These are phyloP conservation scores for Oryza australiensis DNA, from an alignment of 176 grass and related monocot genomes.

Conservation along the genomic window DNA sequence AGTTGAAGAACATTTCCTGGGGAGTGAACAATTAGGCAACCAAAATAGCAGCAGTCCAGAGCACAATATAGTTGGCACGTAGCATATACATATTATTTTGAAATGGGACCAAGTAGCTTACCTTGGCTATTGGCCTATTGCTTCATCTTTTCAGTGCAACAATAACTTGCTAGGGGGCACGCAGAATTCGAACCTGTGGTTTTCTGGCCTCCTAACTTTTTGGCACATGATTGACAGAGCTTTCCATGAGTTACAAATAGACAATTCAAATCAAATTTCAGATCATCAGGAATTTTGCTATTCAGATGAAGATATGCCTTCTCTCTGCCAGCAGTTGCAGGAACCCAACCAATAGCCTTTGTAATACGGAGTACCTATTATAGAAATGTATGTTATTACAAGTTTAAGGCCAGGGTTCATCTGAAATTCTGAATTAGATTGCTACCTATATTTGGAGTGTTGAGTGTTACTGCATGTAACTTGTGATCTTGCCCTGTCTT, in stretches of 20 bases:
- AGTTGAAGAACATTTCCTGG: conserved; percentile 1
- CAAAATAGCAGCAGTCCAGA: background rate
- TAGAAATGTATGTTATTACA: conserved; percentile 30
- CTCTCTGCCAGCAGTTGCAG: conserved; percentile 60
- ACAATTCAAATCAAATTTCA: conserved; percentile 98
- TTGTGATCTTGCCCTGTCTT: too few relatives aligned
- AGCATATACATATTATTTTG: conserved; percentile 6
- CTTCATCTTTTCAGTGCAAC: conserved; percentile 30
- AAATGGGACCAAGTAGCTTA: conserved; percentile 26
- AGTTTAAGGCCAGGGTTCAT: too few relatives aligned
- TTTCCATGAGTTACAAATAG: conserved; percentile 91
- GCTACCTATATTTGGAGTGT: too few relatives aligned
- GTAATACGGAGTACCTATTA: conserved; percentile 82
- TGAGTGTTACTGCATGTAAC: too few relatives aligned
- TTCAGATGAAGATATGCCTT: conserved; percentile 88
- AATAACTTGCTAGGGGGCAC: conserved; percentile 59
- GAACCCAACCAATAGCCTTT: conserved; percentile 76
- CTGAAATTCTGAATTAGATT: too few relatives aligned
- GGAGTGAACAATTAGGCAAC: background rate
- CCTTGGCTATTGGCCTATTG: conserved; percentile 33
- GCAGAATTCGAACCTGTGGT: conserved; percentile 21
- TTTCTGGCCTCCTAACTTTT: conserved; percentile 44
- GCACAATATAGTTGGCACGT: background rate
- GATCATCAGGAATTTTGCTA: conserved; percentile 63
- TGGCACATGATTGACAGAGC: conserved; percentile 70